Evolutionary conservation across 1,139 yeast species (phyloP), one percentile per base, ranked within the genome.

Genomic region (Diutina siamensis): DNA sequence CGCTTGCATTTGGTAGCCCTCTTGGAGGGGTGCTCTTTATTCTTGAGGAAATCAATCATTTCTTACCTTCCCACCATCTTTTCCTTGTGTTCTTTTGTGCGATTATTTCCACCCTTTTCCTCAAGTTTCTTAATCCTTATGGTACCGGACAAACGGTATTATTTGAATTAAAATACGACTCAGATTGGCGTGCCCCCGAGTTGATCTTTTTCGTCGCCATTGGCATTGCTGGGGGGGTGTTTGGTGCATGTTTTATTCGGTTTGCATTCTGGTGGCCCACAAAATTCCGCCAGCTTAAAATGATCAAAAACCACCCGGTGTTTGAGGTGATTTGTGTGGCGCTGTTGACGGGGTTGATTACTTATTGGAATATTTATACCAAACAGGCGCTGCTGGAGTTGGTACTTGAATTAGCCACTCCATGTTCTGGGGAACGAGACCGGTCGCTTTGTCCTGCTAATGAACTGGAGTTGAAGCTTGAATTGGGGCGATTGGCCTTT

Each of bases 1-100:
- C 85, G 3, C 67, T 80, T 22, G 84, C 86, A 1, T 80, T 80
- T 62, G 86, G 85, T 0, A 73, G 80, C 2, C 86, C 86, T 1
- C 63, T 80, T 47, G 86, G 86, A 3, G 86, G 85, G 2, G 85
- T 80, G 2, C 55, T 80, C 27, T 80, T 80, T 57, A 74, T 80
- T 21, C 63, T 80, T 40, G 87, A 80, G 53, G 86, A 80, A 51
- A 80, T 80, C 33, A 74, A 78, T 50, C 76, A 78, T 53, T 74
- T 76, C 50, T 63, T 78, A 36, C 76, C 81, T 3, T 76, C 80
- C 5, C 72, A 73, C 49, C 81, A 78, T 48, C 60, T 78, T 22
- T 77, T 79, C 56, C 73, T 78, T 46, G 69, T 77, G 44, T 78
- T 78, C 57, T 72, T 77, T 53, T 77, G 83, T 58, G 81, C 83